Percentiles rank a stretch among this genome's conserved stretches.
These are phyloP conservation scores for Yamadazyma atlantica DNA, from an alignment of 1,139 yeast genomes.

Conservation along the genomic window DNA sequence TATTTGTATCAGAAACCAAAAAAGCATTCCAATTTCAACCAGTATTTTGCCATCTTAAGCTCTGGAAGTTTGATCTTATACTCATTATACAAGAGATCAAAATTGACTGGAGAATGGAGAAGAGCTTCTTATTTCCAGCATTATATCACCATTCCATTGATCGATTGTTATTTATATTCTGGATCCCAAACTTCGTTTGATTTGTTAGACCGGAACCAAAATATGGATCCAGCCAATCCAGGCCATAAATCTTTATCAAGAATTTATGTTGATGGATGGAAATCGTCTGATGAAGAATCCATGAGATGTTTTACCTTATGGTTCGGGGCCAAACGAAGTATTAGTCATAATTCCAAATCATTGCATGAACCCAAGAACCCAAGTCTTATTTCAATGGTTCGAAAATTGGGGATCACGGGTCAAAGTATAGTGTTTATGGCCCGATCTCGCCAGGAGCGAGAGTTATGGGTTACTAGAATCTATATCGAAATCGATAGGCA, in stretches of 20 bases:
- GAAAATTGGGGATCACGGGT: constrained; percentile 68
- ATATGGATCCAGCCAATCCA: constrained; percentile 29
- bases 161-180: constrained; percentile 72
- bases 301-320: constrained; percentile 78
- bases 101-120: constrained; percentile 47
- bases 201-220: constrained; percentile 47
- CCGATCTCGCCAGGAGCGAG: constrained; percentile 78
- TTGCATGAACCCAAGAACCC: constrained; percentile 38
- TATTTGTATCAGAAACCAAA: constrained; percentile 64
- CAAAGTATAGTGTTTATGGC: constrained; percentile 74
- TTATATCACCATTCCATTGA: constrained; percentile 58
- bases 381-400: constrained; percentile 40
- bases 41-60: constrained; percentile 61
- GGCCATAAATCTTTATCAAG: constrained; percentile 70
- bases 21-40: constrained; percentile 64
- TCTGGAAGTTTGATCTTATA: constrained; percentile 66
- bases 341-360: constrained; percentile 36
- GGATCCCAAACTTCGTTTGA: constrained; percentile 63
- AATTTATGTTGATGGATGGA: constrained; percentile 80
- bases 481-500: constrained; percentile 65
- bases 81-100: constrained; percentile 46
- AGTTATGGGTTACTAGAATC: constrained; percentile 73
- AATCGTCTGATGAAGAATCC: constrained; percentile 71
- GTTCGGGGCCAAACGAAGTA: constrained; percentile 66
- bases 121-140: constrained; percentile 44